Conservation (phyloP, 805 yeast species). For the Naumovozyma castellii region DNA sequence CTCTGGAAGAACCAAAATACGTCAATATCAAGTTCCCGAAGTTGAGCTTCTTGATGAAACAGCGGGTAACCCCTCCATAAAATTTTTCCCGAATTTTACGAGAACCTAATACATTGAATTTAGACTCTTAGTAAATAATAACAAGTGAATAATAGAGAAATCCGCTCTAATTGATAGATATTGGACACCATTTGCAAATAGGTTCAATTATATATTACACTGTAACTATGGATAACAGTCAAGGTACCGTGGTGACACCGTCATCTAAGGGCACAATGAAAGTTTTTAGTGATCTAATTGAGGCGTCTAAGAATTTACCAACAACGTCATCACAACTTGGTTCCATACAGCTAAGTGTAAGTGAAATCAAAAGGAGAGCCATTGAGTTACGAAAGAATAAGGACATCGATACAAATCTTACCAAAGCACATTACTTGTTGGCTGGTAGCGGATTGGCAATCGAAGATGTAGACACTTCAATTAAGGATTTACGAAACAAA, state of each 20-base stretch:
- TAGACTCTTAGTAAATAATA: no score
- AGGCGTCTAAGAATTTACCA: conserved; percentile 70
- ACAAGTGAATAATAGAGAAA: no score
- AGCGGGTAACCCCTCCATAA: no score
- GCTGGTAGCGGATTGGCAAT: conserved; percentile 85
- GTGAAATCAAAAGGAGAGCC: conserved; percentile 67
- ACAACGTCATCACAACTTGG: conserved; percentile 57
- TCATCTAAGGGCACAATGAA: conserved; percentile 8
- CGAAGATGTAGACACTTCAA: conserved; percentile 64
- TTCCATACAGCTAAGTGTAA: conserved; percentile 67
- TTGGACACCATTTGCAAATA: neutral
- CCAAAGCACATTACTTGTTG: conserved; percentile 77
- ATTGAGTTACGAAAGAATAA: conserved; percentile 41
- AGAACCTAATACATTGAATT: no score
- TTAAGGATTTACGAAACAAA: conserved; percentile 47
- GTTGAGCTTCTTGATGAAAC: no score
- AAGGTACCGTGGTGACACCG: neutral
- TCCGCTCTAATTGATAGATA: no score
- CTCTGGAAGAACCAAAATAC: no score
- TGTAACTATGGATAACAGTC: neutral
- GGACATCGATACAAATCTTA: conserved; percentile 31
- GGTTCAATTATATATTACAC: neutral
- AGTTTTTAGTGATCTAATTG: conserved; percentile 59
- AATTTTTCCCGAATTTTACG: no score
- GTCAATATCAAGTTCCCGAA: no score